Evolutionary conservation across 805 yeast genomes (phyloP).

Genomic region (Metschnikowia picachoensis): DNA sequence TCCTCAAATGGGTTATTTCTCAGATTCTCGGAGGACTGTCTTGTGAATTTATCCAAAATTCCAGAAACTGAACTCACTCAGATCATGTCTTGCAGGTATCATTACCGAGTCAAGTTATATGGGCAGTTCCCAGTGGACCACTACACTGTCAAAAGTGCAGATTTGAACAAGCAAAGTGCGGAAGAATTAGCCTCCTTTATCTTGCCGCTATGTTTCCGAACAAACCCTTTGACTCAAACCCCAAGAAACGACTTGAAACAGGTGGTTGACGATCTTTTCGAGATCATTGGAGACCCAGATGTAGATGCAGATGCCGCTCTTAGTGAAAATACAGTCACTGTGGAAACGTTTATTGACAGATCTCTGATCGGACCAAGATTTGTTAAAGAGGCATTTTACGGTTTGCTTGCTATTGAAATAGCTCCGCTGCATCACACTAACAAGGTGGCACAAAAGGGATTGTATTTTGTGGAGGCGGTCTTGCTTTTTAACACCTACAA

Average conservation of each 20-base stretch:
- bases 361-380: constrained; percentile 41
- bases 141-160: constrained; percentile 29
- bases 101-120: constrained; percentile 57
- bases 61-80: constrained; percentile 69
- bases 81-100: constrained; percentile 73
- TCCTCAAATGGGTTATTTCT: constrained; percentile 60
- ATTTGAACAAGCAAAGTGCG: constrained; percentile 28
- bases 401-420: constrained; percentile 35
- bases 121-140: constrained; percentile 67
- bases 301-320: constrained; percentile 39
- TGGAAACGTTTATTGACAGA: constrained; percentile 47
- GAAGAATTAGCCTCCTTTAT: constrained; percentile 45
- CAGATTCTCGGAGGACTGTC: constrained; percentile 50
- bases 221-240: constrained; percentile 54
- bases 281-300: constrained; percentile 66
- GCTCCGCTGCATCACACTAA: constrained; percentile 20
- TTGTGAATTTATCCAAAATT: constrained; percentile 46
- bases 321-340: constrained; percentile 40
- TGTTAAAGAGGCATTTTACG: constrained; percentile 51
- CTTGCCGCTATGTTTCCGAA: constrained; percentile 50
- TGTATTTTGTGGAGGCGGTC: constrained; percentile 68
- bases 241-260: constrained; percentile 70
- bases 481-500: constrained; percentile 65
- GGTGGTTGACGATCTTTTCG: constrained; percentile 67
- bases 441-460: constrained; percentile 45